Percentiles rank a stretch among this genome's conserved stretches.
Evolutionary conservation across 2,329 filamentous ascomycete genomes (phyloP).

Genomic region (Alternaria tenuissima): DNA sequence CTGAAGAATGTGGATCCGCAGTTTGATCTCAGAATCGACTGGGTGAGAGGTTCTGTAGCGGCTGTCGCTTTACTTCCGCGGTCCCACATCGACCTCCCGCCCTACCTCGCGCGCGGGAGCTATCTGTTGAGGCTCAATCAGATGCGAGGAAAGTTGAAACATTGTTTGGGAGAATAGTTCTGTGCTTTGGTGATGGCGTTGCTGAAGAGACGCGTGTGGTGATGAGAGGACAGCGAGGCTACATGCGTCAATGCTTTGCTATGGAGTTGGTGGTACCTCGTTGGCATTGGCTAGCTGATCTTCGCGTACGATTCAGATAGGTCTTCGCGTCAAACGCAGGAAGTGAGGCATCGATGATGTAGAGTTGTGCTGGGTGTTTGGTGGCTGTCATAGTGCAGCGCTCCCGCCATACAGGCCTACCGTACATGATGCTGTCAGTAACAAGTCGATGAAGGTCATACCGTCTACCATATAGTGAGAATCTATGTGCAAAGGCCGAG

Average conservation of each 20-base stretch:
- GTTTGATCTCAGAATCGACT: conserved; percentile 36
- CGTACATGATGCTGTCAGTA: neutral
- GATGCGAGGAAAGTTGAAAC: conserved; percentile 30
- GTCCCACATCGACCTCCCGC: conserved; percentile 41
- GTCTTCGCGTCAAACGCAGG: neutral
- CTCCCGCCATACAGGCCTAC: neutral
- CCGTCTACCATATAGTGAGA: neutral
- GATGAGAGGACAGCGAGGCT: conserved; percentile 34
- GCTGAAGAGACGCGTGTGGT: conserved; percentile 29
- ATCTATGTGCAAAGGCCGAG: neutral
- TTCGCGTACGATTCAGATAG: neutral
- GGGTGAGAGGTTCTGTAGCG: conserved; percentile 41
- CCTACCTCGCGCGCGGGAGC: conserved; percentile 51
- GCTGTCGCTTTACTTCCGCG: conserved; percentile 43
- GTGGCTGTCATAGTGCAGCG: neutral
- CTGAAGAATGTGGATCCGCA: conserved; percentile 31
- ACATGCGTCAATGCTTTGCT: conserved; percentile 29
- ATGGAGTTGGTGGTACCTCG: conserved; percentile 8
- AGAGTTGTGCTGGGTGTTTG: neutral
- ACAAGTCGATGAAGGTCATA: neutral
- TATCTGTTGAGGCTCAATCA: conserved; percentile 51
- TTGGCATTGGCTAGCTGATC: conserved; percentile 11
- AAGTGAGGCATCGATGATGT: neutral
- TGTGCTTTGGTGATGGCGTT: conserved; percentile 31
- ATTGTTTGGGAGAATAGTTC: conserved; percentile 15